phyloP scores from a whole-genome alignment of 371 early-diverging fungal species.

The Smittium culicis region DNA sequence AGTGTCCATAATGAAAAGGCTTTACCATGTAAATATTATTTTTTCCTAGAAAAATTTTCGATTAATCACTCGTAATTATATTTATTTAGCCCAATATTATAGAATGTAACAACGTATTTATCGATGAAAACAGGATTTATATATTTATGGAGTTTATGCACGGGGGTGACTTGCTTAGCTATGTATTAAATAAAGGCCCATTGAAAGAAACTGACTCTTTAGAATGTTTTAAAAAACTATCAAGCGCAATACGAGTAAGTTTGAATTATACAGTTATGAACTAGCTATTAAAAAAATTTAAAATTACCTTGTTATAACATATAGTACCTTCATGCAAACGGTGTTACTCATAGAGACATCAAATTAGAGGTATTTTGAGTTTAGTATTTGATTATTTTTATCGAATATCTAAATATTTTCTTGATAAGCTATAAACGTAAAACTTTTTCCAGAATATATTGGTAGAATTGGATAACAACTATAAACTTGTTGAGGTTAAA shows the following conservation, averaged over 20 bases:
- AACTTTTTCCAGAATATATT: slow-evolving; percentile 17
- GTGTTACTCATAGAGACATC: slow-evolving; percentile 31
- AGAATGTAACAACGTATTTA: slow-evolving; percentile 23
- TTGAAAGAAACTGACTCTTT: slow-evolving; percentile 20
- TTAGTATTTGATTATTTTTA: too few species aligned
- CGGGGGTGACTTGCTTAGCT: slow-evolving; percentile 27
- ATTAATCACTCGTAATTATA: too few species aligned
- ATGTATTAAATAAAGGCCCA: slow-evolving; percentile 21
- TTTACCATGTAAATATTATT: slow-evolving; percentile 13
- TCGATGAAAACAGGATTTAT: slow-evolving; percentile 25
- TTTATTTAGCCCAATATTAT: slow-evolving; percentile 22
- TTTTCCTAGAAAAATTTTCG: too few species aligned
- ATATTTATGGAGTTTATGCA: slow-evolving; percentile 32
- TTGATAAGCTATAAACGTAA: not conserved
- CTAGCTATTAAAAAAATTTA: too few species aligned
- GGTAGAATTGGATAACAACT: slow-evolving; percentile 15
- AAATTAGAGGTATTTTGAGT: slow-evolving; percentile 27
- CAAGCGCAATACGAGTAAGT: slow-evolving; percentile 23
- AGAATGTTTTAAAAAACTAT: slow-evolving; percentile 24
- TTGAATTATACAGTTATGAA: too few species aligned
- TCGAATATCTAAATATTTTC: not conserved
- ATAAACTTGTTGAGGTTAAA: slow-evolving; percentile 4
- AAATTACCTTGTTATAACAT: too few species aligned
- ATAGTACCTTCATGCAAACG: slow-evolving; percentile 27
- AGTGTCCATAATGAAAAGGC: slow-evolving; percentile 25